Evolutionary conservation across 768 basidiomycete species (phyloP).

Genomic region (Lactarius indigo): DNA sequence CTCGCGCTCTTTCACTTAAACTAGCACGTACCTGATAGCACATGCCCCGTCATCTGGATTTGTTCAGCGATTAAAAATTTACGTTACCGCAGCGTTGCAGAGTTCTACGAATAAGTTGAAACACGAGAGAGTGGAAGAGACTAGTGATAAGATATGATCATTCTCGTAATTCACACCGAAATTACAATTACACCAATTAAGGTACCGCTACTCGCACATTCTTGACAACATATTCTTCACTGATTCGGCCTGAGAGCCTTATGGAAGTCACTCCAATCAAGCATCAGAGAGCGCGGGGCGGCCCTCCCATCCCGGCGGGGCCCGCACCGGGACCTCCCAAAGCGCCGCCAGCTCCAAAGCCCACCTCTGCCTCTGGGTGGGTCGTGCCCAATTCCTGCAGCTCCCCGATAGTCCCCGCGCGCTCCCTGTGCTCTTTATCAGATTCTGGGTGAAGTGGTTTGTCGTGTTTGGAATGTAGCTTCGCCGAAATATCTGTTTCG

Average conservation of each 20-base stretch:
- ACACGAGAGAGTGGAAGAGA: background rate
- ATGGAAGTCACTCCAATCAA: background rate
- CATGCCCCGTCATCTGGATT: conserved; percentile 6
- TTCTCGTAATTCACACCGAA: background rate
- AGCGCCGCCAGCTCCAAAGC: background rate
- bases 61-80: background rate
- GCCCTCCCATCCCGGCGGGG: background rate
- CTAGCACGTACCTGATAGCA: conserved; percentile 1
- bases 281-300: background rate
- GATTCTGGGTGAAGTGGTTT: background rate
- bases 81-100: background rate
- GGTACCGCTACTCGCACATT: too few relatives aligned
- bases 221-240: too few relatives aligned
- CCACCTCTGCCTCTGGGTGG: background rate
- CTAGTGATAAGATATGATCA: background rate
- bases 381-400: background rate
- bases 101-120: background rate
- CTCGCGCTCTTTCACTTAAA: background rate
- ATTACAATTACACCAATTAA: background rate
- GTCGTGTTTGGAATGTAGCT: background rate
- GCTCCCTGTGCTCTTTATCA: background rate
- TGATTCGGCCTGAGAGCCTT: background rate
- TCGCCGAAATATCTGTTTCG: background rate
- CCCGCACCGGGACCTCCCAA: background rate
- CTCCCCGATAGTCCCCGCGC: background rate